Conservation (phyloP, 2,329 filamentous ascomycete genomes). For the Trichoderma atroviride region DNA sequence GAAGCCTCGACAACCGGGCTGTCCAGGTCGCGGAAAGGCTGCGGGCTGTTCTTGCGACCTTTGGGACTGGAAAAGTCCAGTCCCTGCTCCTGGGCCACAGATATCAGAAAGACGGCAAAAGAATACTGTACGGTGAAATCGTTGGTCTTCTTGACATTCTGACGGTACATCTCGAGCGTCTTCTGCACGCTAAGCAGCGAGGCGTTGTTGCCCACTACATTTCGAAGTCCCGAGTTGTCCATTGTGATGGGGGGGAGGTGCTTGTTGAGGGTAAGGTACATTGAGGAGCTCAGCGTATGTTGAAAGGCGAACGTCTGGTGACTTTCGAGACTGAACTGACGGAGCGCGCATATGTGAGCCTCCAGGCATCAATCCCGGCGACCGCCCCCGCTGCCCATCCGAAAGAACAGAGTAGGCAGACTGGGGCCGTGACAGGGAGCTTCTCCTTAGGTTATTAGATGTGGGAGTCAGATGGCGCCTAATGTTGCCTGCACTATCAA, state of each 20-base stretch:
- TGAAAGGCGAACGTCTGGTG: slow-evolving; percentile 56
- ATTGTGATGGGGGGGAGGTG: slow-evolving; percentile 66
- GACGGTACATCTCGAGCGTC: slow-evolving; percentile 95
- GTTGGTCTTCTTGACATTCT: slow-evolving; percentile 96
- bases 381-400: slow-evolving; percentile 68
- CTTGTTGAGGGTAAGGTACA: slow-evolving; percentile 78
- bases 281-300: slow-evolving; percentile 65
- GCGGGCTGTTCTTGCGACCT: slow-evolving; percentile 50
- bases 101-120: slow-evolving; percentile 92
- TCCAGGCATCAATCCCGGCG: slow-evolving; percentile 51
- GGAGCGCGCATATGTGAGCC: slow-evolving; percentile 50
- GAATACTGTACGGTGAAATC: slow-evolving; percentile 91
- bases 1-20: slow-evolving; percentile 50
- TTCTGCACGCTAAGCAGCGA: slow-evolving; percentile 89
- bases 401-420: slow-evolving; percentile 78
- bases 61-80: slow-evolving; percentile 54
- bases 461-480: slow-evolving; percentile 66
- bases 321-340: slow-evolving; percentile 56
- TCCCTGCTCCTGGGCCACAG: slow-evolving; percentile 79
- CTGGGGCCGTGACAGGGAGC: slow-evolving; percentile 66
- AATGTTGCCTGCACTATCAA: slow-evolving; percentile 53
- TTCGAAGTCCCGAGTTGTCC: slow-evolving; percentile 80
- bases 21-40: slow-evolving; percentile 51
- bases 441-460: slow-evolving; percentile 56
- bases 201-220: slow-evolving; percentile 82